Evolutionary conservation across 805 yeast species (phyloP).

Genomic region (Pichia paraexigua): DNA sequence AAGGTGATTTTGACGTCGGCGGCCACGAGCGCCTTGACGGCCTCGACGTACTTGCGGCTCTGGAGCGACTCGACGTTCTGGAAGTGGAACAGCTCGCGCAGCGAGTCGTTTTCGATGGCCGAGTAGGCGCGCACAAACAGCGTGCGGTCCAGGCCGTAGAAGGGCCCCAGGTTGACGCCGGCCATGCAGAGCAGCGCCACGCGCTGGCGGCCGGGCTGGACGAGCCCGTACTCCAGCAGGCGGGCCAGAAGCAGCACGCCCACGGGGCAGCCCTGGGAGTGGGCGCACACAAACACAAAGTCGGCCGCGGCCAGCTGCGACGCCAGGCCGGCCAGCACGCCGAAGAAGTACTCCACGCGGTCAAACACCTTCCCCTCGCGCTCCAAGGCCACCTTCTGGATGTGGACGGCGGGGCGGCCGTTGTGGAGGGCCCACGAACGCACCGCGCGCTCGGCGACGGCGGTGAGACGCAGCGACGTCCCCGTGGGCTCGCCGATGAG

Average conservation of each 20-base stretch:
- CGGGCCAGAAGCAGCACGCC: slow-evolving; percentile 70
- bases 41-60: slow-evolving; percentile 60
- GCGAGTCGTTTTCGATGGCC: slow-evolving; percentile 80
- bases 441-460: slow-evolving; percentile 79
- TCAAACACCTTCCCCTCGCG: slow-evolving; percentile 88
- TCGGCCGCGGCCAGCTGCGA: no score
- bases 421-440: slow-evolving; percentile 54
- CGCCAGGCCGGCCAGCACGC: slow-evolving; percentile 63
- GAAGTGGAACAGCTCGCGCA: slow-evolving; percentile 80
- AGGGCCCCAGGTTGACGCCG: slow-evolving; percentile 90
- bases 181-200: slow-evolving; percentile 89
- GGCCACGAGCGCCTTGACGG: slow-evolving; percentile 54
- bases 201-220: slow-evolving; percentile 35
- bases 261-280: slow-evolving; percentile 95
- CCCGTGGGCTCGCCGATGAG: slow-evolving; percentile 95
- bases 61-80: slow-evolving; percentile 69
- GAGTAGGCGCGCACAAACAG: slow-evolving; percentile 82
- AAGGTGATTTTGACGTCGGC: slow-evolving; percentile 72
- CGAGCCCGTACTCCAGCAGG: slow-evolving; percentile 53
- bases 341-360: slow-evolving; percentile 74
- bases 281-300: slow-evolving; percentile 84
- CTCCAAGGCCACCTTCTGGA: slow-evolving; percentile 90
- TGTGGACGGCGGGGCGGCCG: slow-evolving; percentile 33
- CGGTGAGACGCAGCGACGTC: slow-evolving; percentile 82
- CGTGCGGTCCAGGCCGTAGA: slow-evolving; percentile 80